Evolutionary conservation across 2,329 filamentous ascomycete species (phyloP).

Genomic region (Colletotrichum nymphaeae): DNA sequence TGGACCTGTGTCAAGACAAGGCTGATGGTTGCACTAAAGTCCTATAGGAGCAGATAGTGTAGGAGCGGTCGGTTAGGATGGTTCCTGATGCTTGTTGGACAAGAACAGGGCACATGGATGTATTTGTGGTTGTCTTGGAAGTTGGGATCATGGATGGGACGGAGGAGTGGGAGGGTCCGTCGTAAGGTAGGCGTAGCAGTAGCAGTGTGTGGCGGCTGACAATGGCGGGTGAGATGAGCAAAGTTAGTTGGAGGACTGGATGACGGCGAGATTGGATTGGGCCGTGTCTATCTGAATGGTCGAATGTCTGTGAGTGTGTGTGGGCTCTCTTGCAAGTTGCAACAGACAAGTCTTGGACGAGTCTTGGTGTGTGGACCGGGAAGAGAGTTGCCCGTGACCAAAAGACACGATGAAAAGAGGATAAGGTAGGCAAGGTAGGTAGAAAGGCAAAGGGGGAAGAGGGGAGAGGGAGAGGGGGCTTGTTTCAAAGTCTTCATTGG

Average conservation of each 20-base stretch:
- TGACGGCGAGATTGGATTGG: conserved; percentile 19
- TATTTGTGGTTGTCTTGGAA: background rate
- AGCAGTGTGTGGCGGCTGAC: conserved; percentile 23
- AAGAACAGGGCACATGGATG: conserved; percentile 19
- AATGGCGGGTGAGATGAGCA: conserved; percentile 28
- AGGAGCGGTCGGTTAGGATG: background rate
- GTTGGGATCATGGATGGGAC: conserved; percentile 13
- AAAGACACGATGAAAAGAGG: background rate
- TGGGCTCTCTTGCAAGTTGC: background rate
- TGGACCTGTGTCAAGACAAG: conserved; percentile 16
- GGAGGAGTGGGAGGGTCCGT: background rate
- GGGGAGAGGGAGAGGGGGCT: conserved; percentile 5
- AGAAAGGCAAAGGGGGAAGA: background rate
- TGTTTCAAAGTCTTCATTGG: conserved; percentile 31
- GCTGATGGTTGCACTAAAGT: background rate
- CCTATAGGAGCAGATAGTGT: background rate
- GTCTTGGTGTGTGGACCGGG: conserved; percentile 29
- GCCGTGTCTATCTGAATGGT: background rate
- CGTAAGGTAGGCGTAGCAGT: background rate
- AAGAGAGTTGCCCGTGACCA: conserved; percentile 22
- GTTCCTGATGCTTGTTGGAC: background rate
- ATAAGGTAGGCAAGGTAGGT: background rate
- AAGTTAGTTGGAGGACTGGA: conserved; percentile 16
- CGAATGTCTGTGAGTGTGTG: background rate
- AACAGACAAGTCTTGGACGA: background rate